phyloP scores from a whole-genome alignment of 2,329 filamentous ascomycete species.

The Hansfordia pulvinata region DNA sequence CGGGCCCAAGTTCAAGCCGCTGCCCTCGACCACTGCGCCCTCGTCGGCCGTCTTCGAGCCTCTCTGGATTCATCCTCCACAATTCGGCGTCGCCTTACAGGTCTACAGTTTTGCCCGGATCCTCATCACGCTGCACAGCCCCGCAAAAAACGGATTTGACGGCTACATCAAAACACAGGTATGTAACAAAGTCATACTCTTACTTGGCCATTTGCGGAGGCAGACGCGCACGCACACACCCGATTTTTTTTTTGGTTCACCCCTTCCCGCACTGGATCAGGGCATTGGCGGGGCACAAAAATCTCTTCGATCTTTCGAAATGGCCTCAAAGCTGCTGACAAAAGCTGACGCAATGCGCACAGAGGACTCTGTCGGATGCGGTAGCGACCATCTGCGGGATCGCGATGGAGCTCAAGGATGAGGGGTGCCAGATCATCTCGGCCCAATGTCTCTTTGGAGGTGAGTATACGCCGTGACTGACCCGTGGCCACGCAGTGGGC shows the following conservation, averaged over 20 bases:
- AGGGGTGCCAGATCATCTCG: slow-evolving; percentile 26
- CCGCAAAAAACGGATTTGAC: slow-evolving; percentile 31
- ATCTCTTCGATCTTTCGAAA: no score
- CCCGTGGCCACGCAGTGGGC: neutral
- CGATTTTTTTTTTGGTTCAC: slow-evolving; percentile 3
- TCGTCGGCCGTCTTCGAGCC: slow-evolving; percentile 23
- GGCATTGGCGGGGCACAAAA: no score
- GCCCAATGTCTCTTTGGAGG: slow-evolving; percentile 27
- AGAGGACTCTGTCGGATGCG: slow-evolving; percentile 28
- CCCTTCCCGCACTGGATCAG: no score
- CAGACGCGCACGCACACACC: neutral
- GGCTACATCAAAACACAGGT: slow-evolving; percentile 23
- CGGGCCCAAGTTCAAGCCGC: slow-evolving; percentile 22
- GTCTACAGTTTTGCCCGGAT: slow-evolving; percentile 37
- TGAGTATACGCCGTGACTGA: slow-evolving; percentile 7
- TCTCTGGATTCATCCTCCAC: slow-evolving; percentile 35
- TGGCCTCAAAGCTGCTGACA: no score
- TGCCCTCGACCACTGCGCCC: slow-evolving; percentile 17
- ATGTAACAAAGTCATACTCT: no score
- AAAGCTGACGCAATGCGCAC: slow-evolving; percentile 10
- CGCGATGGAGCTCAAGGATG: slow-evolving; percentile 26
- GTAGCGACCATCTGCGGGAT: slow-evolving; percentile 35
- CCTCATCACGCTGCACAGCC: slow-evolving; percentile 36
- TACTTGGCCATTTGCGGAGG: neutral
- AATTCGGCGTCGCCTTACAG: slow-evolving; percentile 33